Evolutionary conservation across 129 eudicot species (phyloP).

Genomic region (Artemisia tridentata): DNA sequence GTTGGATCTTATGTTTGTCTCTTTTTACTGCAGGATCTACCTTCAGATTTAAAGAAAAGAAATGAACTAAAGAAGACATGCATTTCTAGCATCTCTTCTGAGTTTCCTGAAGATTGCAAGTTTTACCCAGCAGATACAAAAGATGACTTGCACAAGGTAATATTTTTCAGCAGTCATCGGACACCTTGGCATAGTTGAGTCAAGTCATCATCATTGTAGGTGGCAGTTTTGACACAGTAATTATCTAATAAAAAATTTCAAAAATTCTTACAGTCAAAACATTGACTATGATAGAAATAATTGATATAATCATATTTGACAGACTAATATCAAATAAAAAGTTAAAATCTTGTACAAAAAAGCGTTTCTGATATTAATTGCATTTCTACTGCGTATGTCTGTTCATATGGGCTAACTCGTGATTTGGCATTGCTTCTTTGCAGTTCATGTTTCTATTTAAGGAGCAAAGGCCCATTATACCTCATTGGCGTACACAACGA

Average conservation of each 20-base stretch:
- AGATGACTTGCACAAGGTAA: conserved; percentile 92
- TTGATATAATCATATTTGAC: conserved; percentile 6
- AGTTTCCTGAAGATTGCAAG: conserved; percentile 94
- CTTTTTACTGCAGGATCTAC: conserved; percentile 59
- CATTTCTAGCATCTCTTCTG: conserved; percentile 64
- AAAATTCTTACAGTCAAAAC: not conserved
- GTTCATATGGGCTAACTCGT: conserved; percentile 12
- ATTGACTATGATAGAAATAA: no score
- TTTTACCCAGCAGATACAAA: conserved; percentile 77
- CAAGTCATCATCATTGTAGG: not conserved
- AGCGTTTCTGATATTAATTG: not conserved
- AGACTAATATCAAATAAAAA: not conserved
- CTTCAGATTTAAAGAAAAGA: conserved; percentile 66
- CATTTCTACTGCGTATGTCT: not conserved
- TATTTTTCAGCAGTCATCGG: not conserved
- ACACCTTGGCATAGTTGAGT: not conserved
- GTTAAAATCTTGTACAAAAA: not conserved
- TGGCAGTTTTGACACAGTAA: not conserved
- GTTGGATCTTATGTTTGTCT: conserved; percentile 5
- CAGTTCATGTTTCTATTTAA: conserved; percentile 81
- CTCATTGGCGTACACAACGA: conserved; percentile 92
- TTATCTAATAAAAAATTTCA: not conserved
- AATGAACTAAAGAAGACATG: conserved; percentile 69
- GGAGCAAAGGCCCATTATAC: conserved; percentile 73
- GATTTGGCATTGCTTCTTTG: conserved; percentile 19